These are phyloP conservation scores for Lachnellula occidentalis DNA, from an alignment of 2,329 filamentous ascomycete genomes.

Conservation along the genomic window DNA sequence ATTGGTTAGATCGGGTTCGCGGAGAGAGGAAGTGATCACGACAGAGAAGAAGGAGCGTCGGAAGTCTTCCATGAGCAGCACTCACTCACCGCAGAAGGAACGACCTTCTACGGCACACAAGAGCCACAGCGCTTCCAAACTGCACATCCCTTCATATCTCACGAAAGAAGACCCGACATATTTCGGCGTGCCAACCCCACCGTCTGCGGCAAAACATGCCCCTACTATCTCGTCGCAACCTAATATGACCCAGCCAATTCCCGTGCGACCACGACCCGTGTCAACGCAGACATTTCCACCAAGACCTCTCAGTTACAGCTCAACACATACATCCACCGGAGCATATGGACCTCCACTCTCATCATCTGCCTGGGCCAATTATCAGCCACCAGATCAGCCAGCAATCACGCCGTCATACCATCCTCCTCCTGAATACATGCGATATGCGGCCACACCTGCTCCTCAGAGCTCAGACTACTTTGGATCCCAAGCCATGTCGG, in stretches of 20 bases:
- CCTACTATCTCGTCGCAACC: conserved; percentile 15
- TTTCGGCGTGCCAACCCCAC: conserved; percentile 18
- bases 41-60: conserved; percentile 22
- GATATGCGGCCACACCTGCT: conserved; percentile 9
- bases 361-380: conserved; percentile 18
- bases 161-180: conserved; percentile 20
- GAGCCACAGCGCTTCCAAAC: conserved; percentile 10
- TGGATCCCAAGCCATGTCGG: conserved; percentile 7
- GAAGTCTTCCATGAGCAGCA: conserved; percentile 19
- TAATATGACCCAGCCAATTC: conserved; percentile 12
- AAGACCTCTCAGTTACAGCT: conserved; percentile 22
- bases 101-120: conserved; percentile 21
- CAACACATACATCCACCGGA: conserved; percentile 6
- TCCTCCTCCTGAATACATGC: conserved; percentile 14
- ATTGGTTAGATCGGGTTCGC: neutral
- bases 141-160: neutral
- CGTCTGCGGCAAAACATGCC: neutral
- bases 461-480: conserved; percentile 8
- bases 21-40: conserved; percentile 12
- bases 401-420: conserved; percentile 15
- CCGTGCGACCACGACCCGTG: conserved; percentile 22
- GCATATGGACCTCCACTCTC: conserved; percentile 23
- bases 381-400: conserved; percentile 5
- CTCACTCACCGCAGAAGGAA: conserved; percentile 19
- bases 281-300: conserved; percentile 19